phyloP scores from a whole-genome alignment of 345 rosid species.

The Syzygium aqueum region DNA sequence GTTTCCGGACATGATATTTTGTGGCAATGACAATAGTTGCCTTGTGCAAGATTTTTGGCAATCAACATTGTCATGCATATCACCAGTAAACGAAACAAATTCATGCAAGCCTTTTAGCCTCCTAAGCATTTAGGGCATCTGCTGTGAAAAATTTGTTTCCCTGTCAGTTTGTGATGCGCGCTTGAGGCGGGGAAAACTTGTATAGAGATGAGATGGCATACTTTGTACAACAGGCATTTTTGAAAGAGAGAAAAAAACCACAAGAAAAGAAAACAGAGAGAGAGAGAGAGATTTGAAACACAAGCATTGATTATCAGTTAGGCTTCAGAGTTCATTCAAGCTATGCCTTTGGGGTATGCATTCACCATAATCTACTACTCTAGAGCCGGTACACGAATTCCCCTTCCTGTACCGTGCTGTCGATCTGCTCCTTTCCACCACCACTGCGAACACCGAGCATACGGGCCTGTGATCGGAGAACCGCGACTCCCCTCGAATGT shows the following conservation, averaged over 20 bases:
- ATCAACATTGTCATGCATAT: not conserved
- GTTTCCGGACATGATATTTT: not conserved
- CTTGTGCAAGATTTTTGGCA: not conserved
- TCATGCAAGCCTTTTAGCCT: not conserved
- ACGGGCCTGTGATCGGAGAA: conserved; percentile 97
- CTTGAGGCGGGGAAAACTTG: not conserved
- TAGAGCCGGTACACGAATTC: conserved; percentile 42
- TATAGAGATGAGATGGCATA: not conserved
- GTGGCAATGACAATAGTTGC: not conserved
- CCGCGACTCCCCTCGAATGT: conserved; percentile 72
- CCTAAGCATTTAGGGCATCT: not conserved
- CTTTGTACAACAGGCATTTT: not conserved
- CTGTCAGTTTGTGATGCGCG: not conserved
- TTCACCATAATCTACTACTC: conserved; percentile 38
- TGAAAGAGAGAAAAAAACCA: not conserved
- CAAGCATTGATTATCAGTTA: not conserved
- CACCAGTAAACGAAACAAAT: not conserved
- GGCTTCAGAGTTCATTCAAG: conserved; percentile 35
- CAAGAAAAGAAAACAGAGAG: not conserved
- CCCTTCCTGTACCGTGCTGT: conserved; percentile 58
- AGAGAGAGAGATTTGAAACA: not conserved
- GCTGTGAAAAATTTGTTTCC: not conserved
- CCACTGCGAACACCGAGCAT: conserved; percentile 61
- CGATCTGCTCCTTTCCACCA: conserved; percentile 35
- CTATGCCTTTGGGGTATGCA: conserved; percentile 57